These are phyloP conservation scores for Globisporangium okanoganense DNA, from an alignment of 352 stramenopile species.

Conservation along the genomic window DNA sequence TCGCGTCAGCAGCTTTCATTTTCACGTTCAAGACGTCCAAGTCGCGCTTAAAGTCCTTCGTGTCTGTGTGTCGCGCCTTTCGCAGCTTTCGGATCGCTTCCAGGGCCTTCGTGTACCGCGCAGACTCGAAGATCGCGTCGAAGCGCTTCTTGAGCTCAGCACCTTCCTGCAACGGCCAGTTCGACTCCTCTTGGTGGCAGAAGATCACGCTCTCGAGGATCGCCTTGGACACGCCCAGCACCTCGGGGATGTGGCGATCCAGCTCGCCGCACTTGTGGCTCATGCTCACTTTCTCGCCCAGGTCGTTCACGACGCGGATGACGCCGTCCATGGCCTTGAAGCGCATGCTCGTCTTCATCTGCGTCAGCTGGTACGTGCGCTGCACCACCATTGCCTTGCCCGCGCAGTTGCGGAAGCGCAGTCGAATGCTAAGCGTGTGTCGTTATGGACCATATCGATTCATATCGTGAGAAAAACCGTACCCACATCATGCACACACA, in stretches of 20 bases:
- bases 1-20: slow-evolving; percentile 50
- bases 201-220: slow-evolving; percentile 99
- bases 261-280: slow-evolving; percentile 95
- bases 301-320: slow-evolving; percentile 87
- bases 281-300: slow-evolving; percentile 89
- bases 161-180: slow-evolving; percentile 96
- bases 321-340: slow-evolving; percentile 98
- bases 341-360: slow-evolving; percentile 86
- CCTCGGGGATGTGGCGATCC: slow-evolving; percentile 91
- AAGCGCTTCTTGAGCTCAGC: slow-evolving; percentile 99
- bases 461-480: background rate
- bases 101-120: slow-evolving; percentile 97
- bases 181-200: slow-evolving; percentile 98
- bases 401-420: slow-evolving; percentile 92
- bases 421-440: slow-evolving; percentile 39
- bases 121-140: slow-evolving; percentile 99
- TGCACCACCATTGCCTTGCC: slow-evolving; percentile 91
- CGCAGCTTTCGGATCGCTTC: slow-evolving; percentile 95
- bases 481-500: background rate
- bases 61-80: slow-evolving; percentile 69
- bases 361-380: slow-evolving; percentile 92
- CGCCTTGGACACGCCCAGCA: slow-evolving; percentile 96
- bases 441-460: background rate
- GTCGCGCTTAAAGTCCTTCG: slow-evolving; percentile 94
- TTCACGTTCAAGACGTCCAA: slow-evolving; percentile 90